Base-by-base conservation (phyloP, 495 filamentous ascomycete genomes). In the Talaromyces liani region DNA sequence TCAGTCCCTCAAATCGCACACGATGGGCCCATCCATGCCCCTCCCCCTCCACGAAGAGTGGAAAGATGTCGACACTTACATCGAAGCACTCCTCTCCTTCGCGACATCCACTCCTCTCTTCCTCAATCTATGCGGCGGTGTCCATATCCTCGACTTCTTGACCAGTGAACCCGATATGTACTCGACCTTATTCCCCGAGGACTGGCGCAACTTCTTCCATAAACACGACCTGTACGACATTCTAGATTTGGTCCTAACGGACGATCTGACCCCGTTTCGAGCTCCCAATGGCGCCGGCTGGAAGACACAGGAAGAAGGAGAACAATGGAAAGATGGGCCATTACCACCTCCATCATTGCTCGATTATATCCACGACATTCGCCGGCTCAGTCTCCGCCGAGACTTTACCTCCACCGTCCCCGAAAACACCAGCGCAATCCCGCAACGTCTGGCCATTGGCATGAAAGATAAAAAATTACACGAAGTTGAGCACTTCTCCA, bases 391-490 rank as follows among this genome's bases (percentile, higher is more conserved):
- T 16, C 73, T 98, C 49, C 68, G 73, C 14, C 82, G 94, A 41
- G 80, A 85, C 2, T 89, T 89, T 34, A 67, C 72, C 2, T 68
- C 71, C 2, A 29, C 62, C 33, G 31, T 59, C 31, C 64, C 69
- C 67, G 69, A 82, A 68, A 73, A 71, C 16, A 79, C 60, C 18
- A 79, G 64, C 71, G 63, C 66, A 6, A 72, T 95, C 18, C 84
- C 90, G 3, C 78, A 83, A 47, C 83, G 88, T 68, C 81, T 97
- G 25, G 84, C 90, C 0, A 82, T 95, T 4, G 94, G 94, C 20
- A 98, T 98, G 95, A 97, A 91, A 64, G 82, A 87, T 33, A 98
- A 98, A 74, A 98, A 98, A 73, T 82, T 91, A 18, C 95, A 98
- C 65, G 94, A 98, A 77, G 94, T 89, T 2, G 77, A 84, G 27